These are phyloP conservation scores for Coffea canephora DNA, from an alignment of 257 asterid species.

Conservation along the genomic window DNA sequence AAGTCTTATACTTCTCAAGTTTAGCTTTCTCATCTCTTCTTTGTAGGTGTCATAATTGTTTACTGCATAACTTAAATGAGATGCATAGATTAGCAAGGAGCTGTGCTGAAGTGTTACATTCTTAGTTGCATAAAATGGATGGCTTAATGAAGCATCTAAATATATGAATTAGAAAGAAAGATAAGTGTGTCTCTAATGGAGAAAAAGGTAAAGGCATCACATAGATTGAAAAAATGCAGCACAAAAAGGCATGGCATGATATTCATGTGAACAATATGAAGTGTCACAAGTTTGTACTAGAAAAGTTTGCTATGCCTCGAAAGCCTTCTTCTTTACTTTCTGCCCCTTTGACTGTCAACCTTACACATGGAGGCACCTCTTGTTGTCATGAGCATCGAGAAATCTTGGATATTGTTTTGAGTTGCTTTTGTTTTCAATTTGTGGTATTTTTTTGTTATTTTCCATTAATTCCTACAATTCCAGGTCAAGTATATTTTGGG, in stretches of 20 bases:
- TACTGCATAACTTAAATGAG: not conserved
- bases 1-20: too few relatives aligned
- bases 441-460: not conserved
- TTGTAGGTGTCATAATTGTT: not conserved
- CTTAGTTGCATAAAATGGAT: not conserved
- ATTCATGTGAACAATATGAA: not conserved
- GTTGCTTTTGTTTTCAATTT: not conserved
- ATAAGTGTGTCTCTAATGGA: not conserved
- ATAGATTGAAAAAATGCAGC: not conserved
- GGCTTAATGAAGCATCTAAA: not conserved
- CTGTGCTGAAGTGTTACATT: not conserved
- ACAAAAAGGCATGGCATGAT: not conserved
- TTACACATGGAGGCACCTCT: not conserved
- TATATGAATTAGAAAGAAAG: not conserved
- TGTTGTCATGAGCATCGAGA: not conserved
- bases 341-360: not conserved
- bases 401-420: not conserved
- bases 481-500: not conserved
- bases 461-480: not conserved
- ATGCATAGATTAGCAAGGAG: not conserved
- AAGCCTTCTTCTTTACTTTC: too few relatives aligned
- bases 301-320: not conserved
- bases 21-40: not conserved
- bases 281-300: not conserved
- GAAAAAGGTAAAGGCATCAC: not conserved